Evolutionary conservation across 2,329 filamentous ascomycete genomes (phyloP).

Genomic region (Periconia sp.): DNA sequence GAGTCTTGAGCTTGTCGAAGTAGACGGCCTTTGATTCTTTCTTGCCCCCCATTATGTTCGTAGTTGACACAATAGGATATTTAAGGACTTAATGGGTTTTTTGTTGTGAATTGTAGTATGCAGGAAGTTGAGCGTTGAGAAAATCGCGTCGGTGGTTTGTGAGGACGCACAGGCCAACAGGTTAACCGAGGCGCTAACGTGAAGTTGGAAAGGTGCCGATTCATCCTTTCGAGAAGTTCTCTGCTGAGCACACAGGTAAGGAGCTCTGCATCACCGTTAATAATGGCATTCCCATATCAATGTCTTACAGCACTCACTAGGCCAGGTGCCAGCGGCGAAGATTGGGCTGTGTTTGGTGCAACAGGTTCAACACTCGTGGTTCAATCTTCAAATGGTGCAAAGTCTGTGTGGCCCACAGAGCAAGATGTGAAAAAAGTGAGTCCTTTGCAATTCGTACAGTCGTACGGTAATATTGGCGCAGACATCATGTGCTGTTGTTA

Average conservation of each 20-base stretch:
- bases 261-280: conserved; percentile 5
- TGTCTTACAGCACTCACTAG: conserved; percentile 35
- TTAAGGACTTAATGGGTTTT: conserved; percentile 74
- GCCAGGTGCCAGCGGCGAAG: conserved; percentile 8
- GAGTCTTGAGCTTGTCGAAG: conserved; percentile 99
- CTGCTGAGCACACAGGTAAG: not conserved
- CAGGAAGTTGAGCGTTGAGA: conserved; percentile 10
- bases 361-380: conserved; percentile 70
- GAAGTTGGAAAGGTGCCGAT: not conserved
- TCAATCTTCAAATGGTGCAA: conserved; percentile 32
- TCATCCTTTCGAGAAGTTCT: conserved; percentile 5
- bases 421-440: conserved; percentile 24
- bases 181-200: conserved; percentile 9
- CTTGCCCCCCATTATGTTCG: conserved; percentile 99
- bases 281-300: conserved; percentile 44
- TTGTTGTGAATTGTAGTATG: conserved; percentile 26
- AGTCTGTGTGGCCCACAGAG: conserved; percentile 31
- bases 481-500: not conserved
- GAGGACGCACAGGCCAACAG: conserved; percentile 8
- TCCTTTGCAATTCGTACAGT: conserved; percentile 7
- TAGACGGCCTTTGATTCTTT: conserved; percentile 91
- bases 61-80: conserved; percentile 87
- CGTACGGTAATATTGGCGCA: too few species aligned
- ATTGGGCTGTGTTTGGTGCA: conserved; percentile 68
- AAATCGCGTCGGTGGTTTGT: conserved; percentile 24